Percentiles rank a stretch among this genome's conserved stretches.
phyloP scores from a whole-genome alignment of 2,329 filamentous ascomycete species.

The Trichoderma koningiopsis region DNA sequence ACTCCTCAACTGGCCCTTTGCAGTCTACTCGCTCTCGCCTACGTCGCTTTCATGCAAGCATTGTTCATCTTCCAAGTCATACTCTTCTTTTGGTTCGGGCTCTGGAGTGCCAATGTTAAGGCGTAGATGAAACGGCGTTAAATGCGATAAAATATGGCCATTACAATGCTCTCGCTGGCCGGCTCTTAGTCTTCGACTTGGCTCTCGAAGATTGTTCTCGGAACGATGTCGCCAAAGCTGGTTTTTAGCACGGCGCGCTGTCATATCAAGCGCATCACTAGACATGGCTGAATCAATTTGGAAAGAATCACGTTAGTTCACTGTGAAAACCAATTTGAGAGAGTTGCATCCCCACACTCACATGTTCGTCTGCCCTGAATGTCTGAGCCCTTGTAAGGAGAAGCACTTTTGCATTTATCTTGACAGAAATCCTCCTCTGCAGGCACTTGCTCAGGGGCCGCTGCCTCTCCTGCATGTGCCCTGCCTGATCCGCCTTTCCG shows the following conservation, averaged over 20 bases:
- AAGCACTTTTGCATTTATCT: not conserved
- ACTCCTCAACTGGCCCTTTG: not conserved
- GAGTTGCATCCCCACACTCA: not conserved
- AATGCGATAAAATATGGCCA: not conserved
- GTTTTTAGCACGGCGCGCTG: not conserved
- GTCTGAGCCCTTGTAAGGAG: not conserved
- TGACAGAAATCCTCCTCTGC: not conserved
- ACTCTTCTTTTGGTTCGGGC: not conserved
- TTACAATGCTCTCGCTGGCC: not conserved
- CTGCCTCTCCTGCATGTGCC: not conserved
- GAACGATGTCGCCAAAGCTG: conserved; percentile 16
- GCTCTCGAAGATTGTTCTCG: conserved; percentile 1
- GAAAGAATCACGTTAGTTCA: not conserved
- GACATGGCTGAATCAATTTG: not conserved
- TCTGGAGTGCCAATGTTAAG: not conserved
- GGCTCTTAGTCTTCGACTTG: not conserved
- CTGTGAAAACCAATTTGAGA: not conserved
- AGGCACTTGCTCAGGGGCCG: not conserved
- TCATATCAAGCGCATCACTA: not conserved
- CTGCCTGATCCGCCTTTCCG: conserved; percentile 16
- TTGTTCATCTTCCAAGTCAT: not conserved
- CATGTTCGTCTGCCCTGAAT: not conserved
- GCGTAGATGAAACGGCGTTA: not conserved
- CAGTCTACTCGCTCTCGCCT: too few relatives aligned
- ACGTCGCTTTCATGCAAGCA: not conserved